Base-by-base conservation (phyloP, 768 basidiomycete genomes). In the Suillus subalutaceus region DNA sequence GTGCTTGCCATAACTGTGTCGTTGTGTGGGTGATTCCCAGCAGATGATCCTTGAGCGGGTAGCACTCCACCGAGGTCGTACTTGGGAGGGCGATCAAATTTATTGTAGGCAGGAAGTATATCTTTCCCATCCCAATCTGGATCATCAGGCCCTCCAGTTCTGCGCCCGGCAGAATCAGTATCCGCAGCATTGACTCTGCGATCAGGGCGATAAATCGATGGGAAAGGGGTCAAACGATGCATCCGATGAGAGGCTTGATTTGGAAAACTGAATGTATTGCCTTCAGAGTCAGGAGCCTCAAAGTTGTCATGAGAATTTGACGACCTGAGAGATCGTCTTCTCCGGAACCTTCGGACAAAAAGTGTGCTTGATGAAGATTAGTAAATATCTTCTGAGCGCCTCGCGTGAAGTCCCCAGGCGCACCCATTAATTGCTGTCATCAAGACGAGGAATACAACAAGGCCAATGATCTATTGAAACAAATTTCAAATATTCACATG, bases 81-180 rank as follows among this genome's bases (percentile, higher is more conserved):
- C 63, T 80, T 83, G 35, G 85, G 85, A 35, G 84, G 85, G 12
- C 82, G 77, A 38, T 84, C 84, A 15, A 72, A 59, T 16, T 68
- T 72, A 53, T 85, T 81, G 56, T 86, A 86, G 6, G 84, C 82
- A 9, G 85, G 85, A 32, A 86, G 77, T 0, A 70, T 65, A 40
- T 86, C 85, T 67, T 85, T 85, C 66, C 82, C 81, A 0, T 74
- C 72, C 64, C 75, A 66, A 15, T 70, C 71, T 20, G 67, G 70
- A 30, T 78, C 79, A 61, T 78, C 78, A 46, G 79, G 72, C 1
- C 67, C 63, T 12, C 70, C 72, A 9, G 72, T 52, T 26, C 83
- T 73, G 58, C 85, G 79, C 20, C 85, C 85, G 10, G 68, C 69
- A 20, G 70, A 75, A 67, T 84, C 84, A 0, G 74, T 76, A 66